Evolutionary conservation across 352 stramenopile genomes (phyloP), one percentile per base, ranked within the genome.

Genomic region (Aphanomyces invadans): DNA sequence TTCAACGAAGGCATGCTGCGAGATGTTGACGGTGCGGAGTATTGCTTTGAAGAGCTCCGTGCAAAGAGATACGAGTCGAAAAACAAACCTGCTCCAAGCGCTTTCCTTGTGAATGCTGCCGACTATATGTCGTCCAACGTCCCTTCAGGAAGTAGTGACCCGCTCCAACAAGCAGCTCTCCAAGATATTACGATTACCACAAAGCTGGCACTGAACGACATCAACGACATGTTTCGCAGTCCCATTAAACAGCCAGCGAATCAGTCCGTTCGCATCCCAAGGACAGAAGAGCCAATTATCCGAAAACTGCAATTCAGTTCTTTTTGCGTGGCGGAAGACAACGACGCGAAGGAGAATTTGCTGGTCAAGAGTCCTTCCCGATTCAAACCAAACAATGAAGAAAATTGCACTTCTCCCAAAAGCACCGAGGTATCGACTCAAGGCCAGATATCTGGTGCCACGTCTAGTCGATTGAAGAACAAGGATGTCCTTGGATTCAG

Each of bases 141-240:
- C 9, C 44, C 44, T 25, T 15, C 46, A 54, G 21, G 10, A 10
- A 54, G 7, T 39, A 46, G 46, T 29, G 19, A 68, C 23, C 21
- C 45, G 39, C 11, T 65, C 32, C 26, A 39, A 62, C 28, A 59
- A 33, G 46, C 19, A 17, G 61, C 54, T 4, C 44, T 89, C 77
- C 83, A 95, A 68, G 84, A 95, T 62, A 83, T 95, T 76, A 95
- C 86, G 17, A 92, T 95, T 60, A 95, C 90, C 63, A 95, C 86
- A 63, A 80, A 81, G 51, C 70, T 95, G 5, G 86, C 86, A 1
- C 79, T 92, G 73, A 81, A 86, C 32, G 86, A 95, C 33, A 82
- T 95, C 57, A 90, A 92, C 69, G 78, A 67, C 61, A 92, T 95
- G 86, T 95, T 95, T 65, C 91, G 82, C 68, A 95, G 86, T 53